Conservation (phyloP, 1,139 yeast genomes). For the Lodderomyces beijingensis region DNA sequence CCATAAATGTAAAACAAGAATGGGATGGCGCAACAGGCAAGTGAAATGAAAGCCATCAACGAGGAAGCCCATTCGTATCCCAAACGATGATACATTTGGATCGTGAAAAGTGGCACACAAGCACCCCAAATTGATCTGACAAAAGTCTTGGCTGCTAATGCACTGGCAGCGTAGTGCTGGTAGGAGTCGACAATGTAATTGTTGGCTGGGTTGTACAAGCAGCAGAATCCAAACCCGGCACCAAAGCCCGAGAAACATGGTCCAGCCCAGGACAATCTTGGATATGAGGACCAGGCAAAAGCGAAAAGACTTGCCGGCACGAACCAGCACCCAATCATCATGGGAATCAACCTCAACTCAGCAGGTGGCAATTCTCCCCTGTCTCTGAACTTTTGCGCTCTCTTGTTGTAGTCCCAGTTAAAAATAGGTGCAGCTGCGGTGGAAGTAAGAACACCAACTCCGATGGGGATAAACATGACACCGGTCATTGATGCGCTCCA, state of each 20-base stretch:
- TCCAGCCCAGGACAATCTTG: slow-evolving; percentile 57
- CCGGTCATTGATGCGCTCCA: slow-evolving; percentile 59
- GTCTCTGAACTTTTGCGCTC: slow-evolving; percentile 47
- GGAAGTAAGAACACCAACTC: slow-evolving; percentile 59
- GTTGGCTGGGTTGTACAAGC: slow-evolving; percentile 63
- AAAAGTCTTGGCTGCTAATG: slow-evolving; percentile 63
- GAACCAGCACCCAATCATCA: slow-evolving; percentile 62
- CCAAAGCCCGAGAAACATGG: slow-evolving; percentile 59
- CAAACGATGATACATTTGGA: slow-evolving; percentile 69
- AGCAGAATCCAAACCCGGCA: slow-evolving; percentile 59
- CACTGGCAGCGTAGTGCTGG: slow-evolving; percentile 69
- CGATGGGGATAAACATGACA: slow-evolving; percentile 68
- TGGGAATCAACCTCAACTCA: slow-evolving; percentile 56
- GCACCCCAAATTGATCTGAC: slow-evolving; percentile 73
- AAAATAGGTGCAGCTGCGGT: slow-evolving; percentile 51
- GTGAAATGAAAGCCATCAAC: slow-evolving; percentile 58
- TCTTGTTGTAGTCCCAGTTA: slow-evolving; percentile 54
- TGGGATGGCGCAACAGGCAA: slow-evolving; percentile 62
- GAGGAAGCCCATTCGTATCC: slow-evolving; percentile 72
- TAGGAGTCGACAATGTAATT: slow-evolving; percentile 69
- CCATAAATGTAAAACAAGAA: slow-evolving; percentile 51
- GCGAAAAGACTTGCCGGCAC: slow-evolving; percentile 56
- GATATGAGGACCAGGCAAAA: slow-evolving; percentile 63
- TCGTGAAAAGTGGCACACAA: slow-evolving; percentile 67
- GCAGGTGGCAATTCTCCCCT: slow-evolving; percentile 58